Base-by-base conservation (phyloP, 768 basidiomycete species). In the Rhizopogon vinicolor region DNA sequence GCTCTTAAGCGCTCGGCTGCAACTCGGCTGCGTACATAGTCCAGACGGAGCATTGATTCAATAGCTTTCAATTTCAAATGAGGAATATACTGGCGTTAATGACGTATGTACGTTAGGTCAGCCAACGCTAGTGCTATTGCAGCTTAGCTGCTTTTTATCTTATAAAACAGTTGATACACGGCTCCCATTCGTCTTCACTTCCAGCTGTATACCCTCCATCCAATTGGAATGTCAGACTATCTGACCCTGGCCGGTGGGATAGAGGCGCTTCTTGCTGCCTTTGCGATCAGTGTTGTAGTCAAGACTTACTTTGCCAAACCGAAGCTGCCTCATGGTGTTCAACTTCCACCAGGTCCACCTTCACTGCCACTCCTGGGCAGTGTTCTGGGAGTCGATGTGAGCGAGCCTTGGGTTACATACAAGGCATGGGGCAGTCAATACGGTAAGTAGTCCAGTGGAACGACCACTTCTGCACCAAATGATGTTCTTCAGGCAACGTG, bases 401-500 rank as follows among this genome's bases (percentile, higher is more conserved):
- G 25, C 7, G 35, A 9, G 6, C 49, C 49, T 22, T 51, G 49
- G 49, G 33, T 7, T 2, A 51, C 49, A 12, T 51, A 51, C 40
- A 28, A 33, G 28, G 8, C 7, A 51, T 51, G 49, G 49, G 35
- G 35, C 19, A 25, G 2, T n/a, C 7, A 51, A 51, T 51, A 39
- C 6, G 49, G 49, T 4, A 42, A 42, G 19, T 9, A n/a, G 13
- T 37, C 44, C 35, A 13, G 12, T 16, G 10, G 16, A 37, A 29
- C 7, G 14, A 12, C 9, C 16, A 43, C 18, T 25, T 25, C 6
- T 13, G 16, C 14, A 3, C 3, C 46, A n/a, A 50, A 44, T 18
- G 8, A 63, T 43, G 37, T 46, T 7, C 33, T 5, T 18, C 25
- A 58, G 57, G 57, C 5, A 41, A 55, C 33, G 12, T 58, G 8